Conservation (phyloP, 805 yeast genomes). For the Wickerhamiella vanderwaltii region DNA sequence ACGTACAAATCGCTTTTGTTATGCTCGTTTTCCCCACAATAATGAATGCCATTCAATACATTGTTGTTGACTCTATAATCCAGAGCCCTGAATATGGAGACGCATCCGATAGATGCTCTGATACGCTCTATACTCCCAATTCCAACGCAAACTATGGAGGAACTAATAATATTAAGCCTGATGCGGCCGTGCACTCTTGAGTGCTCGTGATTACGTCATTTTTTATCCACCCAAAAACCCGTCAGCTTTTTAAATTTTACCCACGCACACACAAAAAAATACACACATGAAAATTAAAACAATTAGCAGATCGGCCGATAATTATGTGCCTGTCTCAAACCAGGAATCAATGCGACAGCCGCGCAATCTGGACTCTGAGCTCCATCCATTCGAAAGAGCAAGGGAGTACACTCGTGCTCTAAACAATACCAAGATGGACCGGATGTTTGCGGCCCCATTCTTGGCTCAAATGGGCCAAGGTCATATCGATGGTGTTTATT, state of each 20-base stretch:
- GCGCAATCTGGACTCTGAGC: slow-evolving; percentile 80
- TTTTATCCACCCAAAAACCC: not conserved
- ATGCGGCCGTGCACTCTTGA: too few relatives aligned
- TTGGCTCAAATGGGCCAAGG: slow-evolving; percentile 91
- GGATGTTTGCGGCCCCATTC: slow-evolving; percentile 97
- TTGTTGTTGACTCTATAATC: slow-evolving; percentile 47
- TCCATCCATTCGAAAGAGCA: slow-evolving; percentile 95
- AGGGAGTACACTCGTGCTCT: slow-evolving; percentile 91
- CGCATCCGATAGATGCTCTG: too few relatives aligned
- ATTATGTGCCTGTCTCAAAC: slow-evolving; percentile 83
- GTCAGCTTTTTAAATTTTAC: too few relatives aligned
- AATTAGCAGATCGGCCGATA: slow-evolving; percentile 77
- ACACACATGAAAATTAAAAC: slow-evolving; percentile 75
- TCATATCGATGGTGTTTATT: slow-evolving; percentile 87
- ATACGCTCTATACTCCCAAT: too few relatives aligned
- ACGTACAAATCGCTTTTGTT: slow-evolving; percentile 74
- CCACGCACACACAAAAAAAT: too few relatives aligned
- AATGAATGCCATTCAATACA: slow-evolving; percentile 39
- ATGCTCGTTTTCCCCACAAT: slow-evolving; percentile 45
- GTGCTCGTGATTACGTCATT: slow-evolving; percentile 8
- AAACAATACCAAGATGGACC: slow-evolving; percentile 87
- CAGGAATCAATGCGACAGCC: slow-evolving; percentile 81
- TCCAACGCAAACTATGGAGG: too few relatives aligned
- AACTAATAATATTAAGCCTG: too few relatives aligned
- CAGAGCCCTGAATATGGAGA: slow-evolving; percentile 35